Base-by-base conservation (phyloP, 495 filamentous ascomycete species). In the Trichoderma parareesei region DNA sequence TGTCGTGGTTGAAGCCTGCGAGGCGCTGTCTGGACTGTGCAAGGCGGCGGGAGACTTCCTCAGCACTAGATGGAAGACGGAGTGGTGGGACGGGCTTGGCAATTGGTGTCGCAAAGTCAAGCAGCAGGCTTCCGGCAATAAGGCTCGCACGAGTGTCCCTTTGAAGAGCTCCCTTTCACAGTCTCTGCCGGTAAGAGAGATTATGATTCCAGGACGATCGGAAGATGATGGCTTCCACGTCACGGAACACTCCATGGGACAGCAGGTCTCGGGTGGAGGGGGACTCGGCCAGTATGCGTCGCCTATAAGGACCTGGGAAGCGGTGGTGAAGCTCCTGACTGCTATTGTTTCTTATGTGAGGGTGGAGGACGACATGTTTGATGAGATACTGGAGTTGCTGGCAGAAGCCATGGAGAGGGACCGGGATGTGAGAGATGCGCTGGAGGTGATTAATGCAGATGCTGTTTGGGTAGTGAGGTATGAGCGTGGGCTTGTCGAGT, bases 31-130 rank as follows among this genome's bases (percentile, higher is more conserved):
- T 48, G 75, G 75, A 59, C 79, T 96, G 63, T 87, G 86, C 63
- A 70, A 73, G 60, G 72, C 80, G 13, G 91, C 90, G 0, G 93
- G 93, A 0, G 88, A 93, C 64, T 98, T 98, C 75, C 83, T 97
- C 73, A 77, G 77, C 18, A 83, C 79, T 0, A 78, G 93, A 37
- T 82, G 94, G 35, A 84, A 85, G 72, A 80, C 78, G 4, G 87
- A 90, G 63, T 97, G 91, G 86, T 70, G 69, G 74, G 77, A 43
- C 70, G 82, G 68, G 69, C 88, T 74, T 70, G 74, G 71, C 61
- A 71, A 65, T 49, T 83, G 74, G 78, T 74, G 74, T 37, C 61
- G 65, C 33, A 71, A 70, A 61, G 68, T 69, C 0, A 75, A 71
- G 67, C 65, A 35, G 13, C 70, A 76, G 44, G 78, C 73, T 35